Conservation (phyloP, 2,329 filamentous ascomycete species). For the Ceratocystis eucalypticola region DNA sequence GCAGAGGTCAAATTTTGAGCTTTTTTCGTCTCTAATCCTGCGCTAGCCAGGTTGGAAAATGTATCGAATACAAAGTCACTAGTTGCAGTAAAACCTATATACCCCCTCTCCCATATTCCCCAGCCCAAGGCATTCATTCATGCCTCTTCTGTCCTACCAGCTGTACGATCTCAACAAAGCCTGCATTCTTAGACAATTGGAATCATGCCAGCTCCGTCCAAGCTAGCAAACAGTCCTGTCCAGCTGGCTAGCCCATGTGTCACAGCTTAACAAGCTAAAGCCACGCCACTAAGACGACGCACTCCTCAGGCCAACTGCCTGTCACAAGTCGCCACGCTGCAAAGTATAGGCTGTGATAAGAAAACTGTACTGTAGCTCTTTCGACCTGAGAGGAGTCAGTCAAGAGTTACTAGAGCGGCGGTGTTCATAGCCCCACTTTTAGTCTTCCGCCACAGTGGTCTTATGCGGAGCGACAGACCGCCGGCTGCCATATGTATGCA, state of each 20-base stretch:
- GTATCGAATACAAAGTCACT: too few species aligned
- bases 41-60: too few species aligned
- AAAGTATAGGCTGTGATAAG: not conserved
- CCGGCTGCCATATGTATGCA: conserved; percentile 2
- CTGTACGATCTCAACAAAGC: not conserved
- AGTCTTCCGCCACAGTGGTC: conserved; percentile 4
- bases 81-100: too few species aligned
- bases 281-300: not conserved
- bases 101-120: too few species aligned
- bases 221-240: not conserved
- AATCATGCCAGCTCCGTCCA: not conserved
- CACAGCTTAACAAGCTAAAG: not conserved
- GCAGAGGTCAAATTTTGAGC: too few species aligned
- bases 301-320: not conserved
- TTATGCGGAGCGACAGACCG: not conserved
- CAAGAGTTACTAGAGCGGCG: not conserved
- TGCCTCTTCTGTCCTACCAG: not conserved
- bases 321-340: not conserved
- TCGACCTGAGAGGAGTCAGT: not conserved
- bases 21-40: too few species aligned
- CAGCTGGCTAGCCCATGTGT: not conserved
- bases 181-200: not conserved
- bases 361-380: too few species aligned
- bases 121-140: too few species aligned
- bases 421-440: not conserved